Conservation (phyloP, 345 rosid species). For the Draba incana region DNA sequence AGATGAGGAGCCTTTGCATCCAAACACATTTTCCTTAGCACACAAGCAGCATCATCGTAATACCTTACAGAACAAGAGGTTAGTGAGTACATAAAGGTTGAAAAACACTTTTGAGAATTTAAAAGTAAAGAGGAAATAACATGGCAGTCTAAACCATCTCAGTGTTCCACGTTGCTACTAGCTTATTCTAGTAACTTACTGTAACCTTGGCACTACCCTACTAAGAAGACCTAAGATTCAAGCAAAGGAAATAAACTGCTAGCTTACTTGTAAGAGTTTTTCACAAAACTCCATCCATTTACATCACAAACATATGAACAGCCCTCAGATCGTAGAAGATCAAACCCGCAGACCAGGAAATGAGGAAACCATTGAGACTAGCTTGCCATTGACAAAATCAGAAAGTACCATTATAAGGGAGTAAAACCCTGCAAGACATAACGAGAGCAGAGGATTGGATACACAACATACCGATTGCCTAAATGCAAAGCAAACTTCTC, state of each 20-base stretch:
- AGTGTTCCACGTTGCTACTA: neutral
- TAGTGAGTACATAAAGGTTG: conserved; percentile 7
- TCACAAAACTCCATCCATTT: conserved; percentile 99
- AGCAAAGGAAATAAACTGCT: conserved; percentile 8
- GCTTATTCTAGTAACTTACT: neutral
- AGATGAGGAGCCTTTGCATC: conserved; percentile 99
- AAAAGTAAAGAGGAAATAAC: neutral
- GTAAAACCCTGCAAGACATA: conserved; percentile 21
- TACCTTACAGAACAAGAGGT: conserved; percentile 56
- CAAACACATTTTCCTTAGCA: conserved; percentile 92
- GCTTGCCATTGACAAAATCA: neutral
- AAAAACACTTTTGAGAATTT: conserved; percentile 1
- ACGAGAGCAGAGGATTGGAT: conserved; percentile 23
- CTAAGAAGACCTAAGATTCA: neutral
- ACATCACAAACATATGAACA: conserved; percentile 99
- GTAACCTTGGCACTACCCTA: conserved; percentile 17
- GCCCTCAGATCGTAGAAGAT: conserved; percentile 96
- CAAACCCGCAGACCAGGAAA: conserved; percentile 98
- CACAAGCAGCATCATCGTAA: conserved; percentile 99
- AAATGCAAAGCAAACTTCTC: conserved; percentile 96
- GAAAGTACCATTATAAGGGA: neutral
- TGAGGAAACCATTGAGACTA: conserved; percentile 17
- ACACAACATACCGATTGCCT: conserved; percentile 78
- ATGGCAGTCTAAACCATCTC: conserved; percentile 1
- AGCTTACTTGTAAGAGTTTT: conserved; percentile 95